Evolutionary conservation across 208 protist species (phyloP).

Genomic region (Dictyostelium gargantuum): DNA sequence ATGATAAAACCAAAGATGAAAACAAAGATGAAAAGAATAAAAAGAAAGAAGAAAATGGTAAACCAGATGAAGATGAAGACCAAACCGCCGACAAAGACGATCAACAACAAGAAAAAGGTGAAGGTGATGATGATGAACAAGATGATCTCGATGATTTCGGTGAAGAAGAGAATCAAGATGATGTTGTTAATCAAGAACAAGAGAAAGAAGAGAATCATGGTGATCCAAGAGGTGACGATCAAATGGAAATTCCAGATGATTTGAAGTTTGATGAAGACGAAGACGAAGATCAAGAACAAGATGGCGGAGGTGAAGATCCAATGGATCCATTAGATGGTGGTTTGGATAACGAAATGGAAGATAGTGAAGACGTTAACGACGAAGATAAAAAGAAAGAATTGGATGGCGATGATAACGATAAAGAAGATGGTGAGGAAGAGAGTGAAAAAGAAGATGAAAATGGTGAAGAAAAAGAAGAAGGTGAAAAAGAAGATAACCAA

Average conservation of each 20-base stretch:
- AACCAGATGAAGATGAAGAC: conserved; percentile 77
- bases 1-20: conserved; percentile 85
- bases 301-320: conserved; percentile 70
- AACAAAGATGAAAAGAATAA: conserved; percentile 84
- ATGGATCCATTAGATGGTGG: conserved; percentile 51
- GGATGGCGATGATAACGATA: conserved; percentile 41
- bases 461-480: conserved; percentile 54
- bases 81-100: conserved; percentile 33
- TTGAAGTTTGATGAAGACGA: conserved; percentile 76
- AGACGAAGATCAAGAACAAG: conserved; percentile 74
- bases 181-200: conserved; percentile 63
- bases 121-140: conserved; percentile 61
- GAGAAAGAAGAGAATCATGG: conserved; percentile 77
- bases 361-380: conserved; percentile 38
- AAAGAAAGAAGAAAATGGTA: conserved; percentile 85
- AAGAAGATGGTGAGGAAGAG: conserved; percentile 75
- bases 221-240: conserved; percentile 73
- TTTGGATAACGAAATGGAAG: conserved; percentile 73
- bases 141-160: conserved; percentile 62
- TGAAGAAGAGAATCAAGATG: neutral
- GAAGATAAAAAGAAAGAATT: conserved; percentile 29
- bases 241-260: conserved; percentile 81
- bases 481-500: conserved; percentile 35
- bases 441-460: conserved; percentile 56
- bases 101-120: conserved; percentile 70